Evolutionary conservation across 2,329 filamentous ascomycete genomes (phyloP), one percentile per base, ranked within the genome.

Genomic region (Cladorrhinum sp.): DNA sequence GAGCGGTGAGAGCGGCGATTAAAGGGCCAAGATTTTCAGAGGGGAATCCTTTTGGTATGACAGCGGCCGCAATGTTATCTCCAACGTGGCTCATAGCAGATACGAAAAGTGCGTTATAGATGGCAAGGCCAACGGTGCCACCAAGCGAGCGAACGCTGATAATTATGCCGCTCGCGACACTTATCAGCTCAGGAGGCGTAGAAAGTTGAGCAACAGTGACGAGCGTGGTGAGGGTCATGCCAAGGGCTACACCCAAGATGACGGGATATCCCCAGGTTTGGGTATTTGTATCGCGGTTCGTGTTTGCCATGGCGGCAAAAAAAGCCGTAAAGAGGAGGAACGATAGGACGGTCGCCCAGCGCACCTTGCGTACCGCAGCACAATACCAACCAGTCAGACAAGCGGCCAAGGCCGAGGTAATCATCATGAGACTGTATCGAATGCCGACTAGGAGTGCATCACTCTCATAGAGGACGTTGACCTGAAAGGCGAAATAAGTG

Each of bases 61-160:
- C 73, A 1, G 69, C 73, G 0, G 49, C 55, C 1, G 71, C 72
- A 36, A 77, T 67, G 18, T 74, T 74, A 12, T 62, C 57, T 1
- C 64, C 65, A 4, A 75, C 50, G 12, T 66, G 60, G 5, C 61
- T 68, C 57, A 73, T 68, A 13, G 67, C 65, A 9, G 62, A 59
- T 38, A 62, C 69, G 64, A 69, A 70, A 2, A 70, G 50, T 13
- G 67, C 65, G 48, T 69, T 69, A 60, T 68, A 67, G 41, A 82
- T 73, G 4, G 80, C 81, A 13, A 83, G 71, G 32, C 80, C 81
- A 8, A 83, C 67, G 1, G 79, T 79, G 51, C 77, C 77, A 3
- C 81, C 81, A 6, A 83, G 72, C 23, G 74, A 76, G 2, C 76
- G 67, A 2, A 74, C 66, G 49, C 71, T 69, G 38, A 77, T 76